A percentile compares a stretch with the other conserved stretches of the same genome.
These are phyloP conservation scores for Lunularia cruciata DNA, from an alignment of 225 moss, liverwort and hornwort genomes.

Conservation along the genomic window DNA sequence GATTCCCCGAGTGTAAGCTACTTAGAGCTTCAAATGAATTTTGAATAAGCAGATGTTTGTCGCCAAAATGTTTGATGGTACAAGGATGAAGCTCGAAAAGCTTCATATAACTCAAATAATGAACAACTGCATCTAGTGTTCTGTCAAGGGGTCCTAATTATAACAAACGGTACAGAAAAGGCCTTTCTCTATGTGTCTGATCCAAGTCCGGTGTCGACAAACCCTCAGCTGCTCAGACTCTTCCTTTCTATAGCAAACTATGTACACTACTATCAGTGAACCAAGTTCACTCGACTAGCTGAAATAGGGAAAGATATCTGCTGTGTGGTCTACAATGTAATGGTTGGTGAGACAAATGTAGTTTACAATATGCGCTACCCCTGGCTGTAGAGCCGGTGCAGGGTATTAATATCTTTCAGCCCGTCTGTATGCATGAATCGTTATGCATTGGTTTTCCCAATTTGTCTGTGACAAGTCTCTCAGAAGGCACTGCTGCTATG, in stretches of 20 bases:
- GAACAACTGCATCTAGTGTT: not conserved
- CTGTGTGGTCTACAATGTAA: not conserved
- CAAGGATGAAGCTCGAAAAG: constrained; percentile 9
- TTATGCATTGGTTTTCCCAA: not conserved
- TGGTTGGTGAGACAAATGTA: not conserved
- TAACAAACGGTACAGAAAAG: not conserved
- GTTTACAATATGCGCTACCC: not conserved
- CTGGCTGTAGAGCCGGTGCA: not conserved
- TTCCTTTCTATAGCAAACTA: constrained; percentile 3
- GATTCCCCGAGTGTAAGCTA: not conserved
- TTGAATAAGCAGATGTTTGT: not conserved
- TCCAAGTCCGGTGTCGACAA: not conserved
- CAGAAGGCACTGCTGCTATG: constrained; percentile 3
- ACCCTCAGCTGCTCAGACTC: constrained; percentile 10
- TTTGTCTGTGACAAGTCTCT: too few species aligned
- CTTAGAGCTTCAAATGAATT: too few species aligned
- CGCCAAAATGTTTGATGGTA: not conserved
- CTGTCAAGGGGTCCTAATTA: not conserved
- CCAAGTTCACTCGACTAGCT: not conserved
- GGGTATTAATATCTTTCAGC: not conserved
- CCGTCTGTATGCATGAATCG: not conserved
- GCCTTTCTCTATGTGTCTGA: not conserved
- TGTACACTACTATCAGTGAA: constrained; percentile 13
- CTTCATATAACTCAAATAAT: not conserved
- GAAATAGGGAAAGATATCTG: constrained; percentile 3